These are phyloP conservation scores for Colletotrichum tamarilloi DNA, from an alignment of 2,329 filamentous ascomycete genomes.

Conservation along the genomic window DNA sequence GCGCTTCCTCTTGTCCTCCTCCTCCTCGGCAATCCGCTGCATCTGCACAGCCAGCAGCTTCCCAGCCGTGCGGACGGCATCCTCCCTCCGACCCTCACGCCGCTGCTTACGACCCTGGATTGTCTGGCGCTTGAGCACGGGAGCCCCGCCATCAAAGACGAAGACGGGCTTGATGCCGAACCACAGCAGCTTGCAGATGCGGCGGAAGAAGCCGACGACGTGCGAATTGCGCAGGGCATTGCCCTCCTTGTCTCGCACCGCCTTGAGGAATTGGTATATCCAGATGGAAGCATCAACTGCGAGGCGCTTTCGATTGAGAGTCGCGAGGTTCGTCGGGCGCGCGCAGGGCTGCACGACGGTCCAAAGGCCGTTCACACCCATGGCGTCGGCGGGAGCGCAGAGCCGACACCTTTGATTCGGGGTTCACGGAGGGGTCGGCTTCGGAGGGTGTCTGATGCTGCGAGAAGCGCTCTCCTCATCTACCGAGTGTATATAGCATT, in stretches of 20 bases:
- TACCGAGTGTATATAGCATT: conserved; percentile 19
- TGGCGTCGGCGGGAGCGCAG: conserved; percentile 53
- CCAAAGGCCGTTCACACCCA: conserved; percentile 99
- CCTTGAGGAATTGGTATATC: conserved; percentile 99
- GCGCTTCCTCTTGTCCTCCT: conserved; percentile 72
- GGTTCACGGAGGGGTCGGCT: conserved; percentile 27
- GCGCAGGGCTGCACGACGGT: conserved; percentile 95
- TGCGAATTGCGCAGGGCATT: conserved; percentile 97
- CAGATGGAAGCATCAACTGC: conserved; percentile 98
- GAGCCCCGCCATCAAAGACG: conserved; percentile 96
- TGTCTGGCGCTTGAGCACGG: conserved; percentile 89
- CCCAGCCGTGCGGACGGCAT: conserved; percentile 91
- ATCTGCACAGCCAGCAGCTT: conserved; percentile 95
- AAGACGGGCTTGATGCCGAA: conserved; percentile 97
- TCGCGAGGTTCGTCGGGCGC: conserved; percentile 94
- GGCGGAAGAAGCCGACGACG: conserved; percentile 96
- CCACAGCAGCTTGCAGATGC: conserved; percentile 97
- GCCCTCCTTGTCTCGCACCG: conserved; percentile 97
- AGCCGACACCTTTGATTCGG: background rate
- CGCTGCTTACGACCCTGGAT: conserved; percentile 82
- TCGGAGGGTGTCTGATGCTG: background rate
- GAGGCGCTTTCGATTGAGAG: conserved; percentile 93
- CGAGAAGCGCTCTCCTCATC: conserved; percentile 36
- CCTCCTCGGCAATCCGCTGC: conserved; percentile 89
- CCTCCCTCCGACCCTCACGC: conserved; percentile 89